Base-by-base conservation (phyloP, 495 filamentous ascomycete genomes). In the Talaromyces adpressus region DNA sequence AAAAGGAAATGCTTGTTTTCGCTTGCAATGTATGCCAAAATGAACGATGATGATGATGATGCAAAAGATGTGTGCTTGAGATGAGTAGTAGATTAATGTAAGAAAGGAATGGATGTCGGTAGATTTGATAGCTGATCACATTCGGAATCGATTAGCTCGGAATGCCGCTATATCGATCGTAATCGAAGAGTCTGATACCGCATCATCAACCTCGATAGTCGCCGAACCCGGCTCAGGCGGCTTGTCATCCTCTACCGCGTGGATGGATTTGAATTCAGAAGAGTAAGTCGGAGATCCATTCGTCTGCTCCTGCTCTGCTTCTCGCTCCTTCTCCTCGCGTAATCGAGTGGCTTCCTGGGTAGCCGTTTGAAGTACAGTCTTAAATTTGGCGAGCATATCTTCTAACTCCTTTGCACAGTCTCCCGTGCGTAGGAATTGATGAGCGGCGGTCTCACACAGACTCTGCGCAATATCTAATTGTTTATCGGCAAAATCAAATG, bases 371-470 rank as follows among this genome's bases (percentile, higher is more conserved):
- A 77, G 68, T 27, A 82, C 68, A n/a, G 69, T 66, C 22, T 73
- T 73, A 62, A 83, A 79, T n/a, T 77, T 76, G 59, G 77, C 75
- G 69, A 87, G 85, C 51, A 92, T 89, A 29, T 84, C 85, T 12
- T 81, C 76, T 16, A 95, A 81, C 74, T 96, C 90, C 22, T 83
- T 80, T 18, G 76, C 79, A 73, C 92, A 97, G 64, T 93, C 87
- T 22, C 92, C 92, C 60, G 90, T 86, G 22, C 92, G 85, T 12
- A 97, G 81, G 62, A 95, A 91, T 70, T 94, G 90, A 71, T 93
- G 92, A 2, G 92, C 92, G 14, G 85, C 92, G 59, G 86, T 84
- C 74, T 96, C 92, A 72, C 90, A 95, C 68, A 91, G 82, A 54
- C 80, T 82, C 69, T 96, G 90, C 12, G 89, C 89, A 59, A 84